Percentiles rank a stretch among this genome's conserved stretches.
phyloP scores from a whole-genome alignment of 306 rosid genomes.

The Quercus wislizeni region DNA sequence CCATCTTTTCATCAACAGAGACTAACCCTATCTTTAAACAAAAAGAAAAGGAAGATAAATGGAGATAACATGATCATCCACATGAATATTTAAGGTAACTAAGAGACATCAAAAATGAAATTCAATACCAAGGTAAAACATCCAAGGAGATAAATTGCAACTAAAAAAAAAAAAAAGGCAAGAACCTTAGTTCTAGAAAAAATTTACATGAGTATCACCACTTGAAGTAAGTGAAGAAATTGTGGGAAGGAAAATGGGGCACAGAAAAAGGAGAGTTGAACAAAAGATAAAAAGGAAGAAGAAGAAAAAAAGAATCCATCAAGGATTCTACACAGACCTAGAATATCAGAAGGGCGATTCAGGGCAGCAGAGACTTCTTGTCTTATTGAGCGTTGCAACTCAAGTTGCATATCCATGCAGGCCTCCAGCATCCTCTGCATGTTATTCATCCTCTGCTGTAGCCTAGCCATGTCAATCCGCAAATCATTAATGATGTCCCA shows the following conservation, averaged over 20 bases:
- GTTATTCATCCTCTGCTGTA: conserved; percentile 91
- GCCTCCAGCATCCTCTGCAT: conserved; percentile 93
- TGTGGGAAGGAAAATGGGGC: background rate
- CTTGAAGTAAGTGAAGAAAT: background rate
- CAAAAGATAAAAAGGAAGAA: background rate
- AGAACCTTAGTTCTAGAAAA: too few species aligned
- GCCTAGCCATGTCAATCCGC: conserved; percentile 96
- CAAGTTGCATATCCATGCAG: conserved; percentile 99
- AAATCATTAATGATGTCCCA: conserved; percentile 84
- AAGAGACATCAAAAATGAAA: background rate
- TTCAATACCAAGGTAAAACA: background rate
- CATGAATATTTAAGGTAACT: background rate
- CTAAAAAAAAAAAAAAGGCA: too few species aligned
- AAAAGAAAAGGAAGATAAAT: background rate
- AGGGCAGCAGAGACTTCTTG: conserved; percentile 98
- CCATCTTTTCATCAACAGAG: too few species aligned
- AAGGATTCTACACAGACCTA: conserved; percentile 45
- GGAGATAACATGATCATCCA: background rate
- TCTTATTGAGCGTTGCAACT: conserved; percentile 90
- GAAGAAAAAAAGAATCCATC: background rate
- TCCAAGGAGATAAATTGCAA: background rate
- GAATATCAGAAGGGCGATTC: conserved; percentile 64
- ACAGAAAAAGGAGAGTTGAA: background rate
- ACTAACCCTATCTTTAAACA: too few species aligned
- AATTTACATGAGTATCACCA: background rate